Percentiles rank a stretch among this genome's conserved stretches.
phyloP scores from a whole-genome alignment of 176 grass and related monocot species.

The Panicum miliaceum region DNA sequence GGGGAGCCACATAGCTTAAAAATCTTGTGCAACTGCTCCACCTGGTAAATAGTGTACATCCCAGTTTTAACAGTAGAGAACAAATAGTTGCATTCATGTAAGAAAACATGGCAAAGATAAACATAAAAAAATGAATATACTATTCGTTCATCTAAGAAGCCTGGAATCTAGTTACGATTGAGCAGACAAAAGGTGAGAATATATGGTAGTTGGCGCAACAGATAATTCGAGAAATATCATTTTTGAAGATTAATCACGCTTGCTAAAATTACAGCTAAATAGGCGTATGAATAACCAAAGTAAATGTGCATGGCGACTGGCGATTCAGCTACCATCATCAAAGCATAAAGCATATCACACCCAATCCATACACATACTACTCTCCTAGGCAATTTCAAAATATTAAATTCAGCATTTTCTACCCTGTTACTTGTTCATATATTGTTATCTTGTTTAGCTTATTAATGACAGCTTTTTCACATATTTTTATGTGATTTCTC shows the following conservation, averaged over 20 bases:
- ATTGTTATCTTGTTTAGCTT: not conserved
- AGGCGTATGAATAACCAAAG: slow-evolving; percentile 1
- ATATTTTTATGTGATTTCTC: not conserved
- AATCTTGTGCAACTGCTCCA: slow-evolving; percentile 75
- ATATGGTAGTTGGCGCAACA: slow-evolving; percentile 12
- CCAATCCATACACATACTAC: not conserved
- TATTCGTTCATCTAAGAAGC: not conserved
- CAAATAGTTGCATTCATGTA: slow-evolving; percentile 6
- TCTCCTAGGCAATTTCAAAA: slow-evolving; percentile 10
- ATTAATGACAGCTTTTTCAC: not conserved
- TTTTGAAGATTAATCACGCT: not conserved
- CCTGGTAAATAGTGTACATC: slow-evolving; percentile 48
- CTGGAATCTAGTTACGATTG: not conserved
- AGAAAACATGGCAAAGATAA: slow-evolving; percentile 16
- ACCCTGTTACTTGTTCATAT: not conserved
- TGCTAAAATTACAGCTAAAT: not conserved
- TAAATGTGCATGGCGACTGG: not conserved
- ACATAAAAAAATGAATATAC: slow-evolving; percentile 16
- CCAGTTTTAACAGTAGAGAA: slow-evolving; percentile 35
- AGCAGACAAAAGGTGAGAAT: not conserved
- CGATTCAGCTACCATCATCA: not conserved
- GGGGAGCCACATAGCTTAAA: slow-evolving; percentile 72
- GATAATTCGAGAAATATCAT: not conserved
- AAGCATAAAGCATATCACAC: not conserved
- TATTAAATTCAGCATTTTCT: slow-evolving; percentile 16